Base-by-base conservation (phyloP, 2,329 filamentous ascomycete species). In the Stenocarpella maydis region DNA sequence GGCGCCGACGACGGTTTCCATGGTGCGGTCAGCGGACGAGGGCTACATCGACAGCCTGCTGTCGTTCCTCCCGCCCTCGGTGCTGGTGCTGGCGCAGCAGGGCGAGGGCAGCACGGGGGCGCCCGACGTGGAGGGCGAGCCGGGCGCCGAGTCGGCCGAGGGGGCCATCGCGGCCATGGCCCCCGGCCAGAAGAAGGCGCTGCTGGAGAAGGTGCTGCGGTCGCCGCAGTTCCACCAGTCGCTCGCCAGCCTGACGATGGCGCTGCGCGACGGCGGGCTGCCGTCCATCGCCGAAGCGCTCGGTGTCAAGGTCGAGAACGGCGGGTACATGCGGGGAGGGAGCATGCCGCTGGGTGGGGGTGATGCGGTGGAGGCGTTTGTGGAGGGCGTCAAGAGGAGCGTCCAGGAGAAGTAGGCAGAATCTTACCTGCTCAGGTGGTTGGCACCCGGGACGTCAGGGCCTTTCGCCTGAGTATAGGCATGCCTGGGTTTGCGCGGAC, bases 201-300 rank as follows among this genome's bases (percentile, higher is more conserved):
- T 98, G 15, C 81, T 99, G 52, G 91, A 90, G 78, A 91, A 91
- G 77, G 94, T 98, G 9, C 82, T 98, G 17, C 89, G 93, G 72
- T 97, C 93, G 73, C 95, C 96, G 21, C 96, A 99, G 77, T 94
- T 99, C 76, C 88, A 90, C 71, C 96, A 98, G 79, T 95, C 93
- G 74, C 82, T 98, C 47, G 88, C 90, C 0, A 96, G 92, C 77
- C 82, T 99, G 74, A 97, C 94, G 0, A 90, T 94, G 80, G 96
- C 96, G 15, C 84, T 99, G 67, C 87, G 94, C 69, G 95, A 98
- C 75, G 96, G 96, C 15, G 96, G 95, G 0, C 81, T 99, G 69
- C 95, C 95, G 5, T 97, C 91, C 74, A 92, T 99, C 72, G 92
- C 94, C 8, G 94, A 97, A 75, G 95, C 95, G 4, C 83, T 99